phyloP scores from a whole-genome alignment of 176 grass and related monocot genomes.

The Alopecurus myosuroides region DNA sequence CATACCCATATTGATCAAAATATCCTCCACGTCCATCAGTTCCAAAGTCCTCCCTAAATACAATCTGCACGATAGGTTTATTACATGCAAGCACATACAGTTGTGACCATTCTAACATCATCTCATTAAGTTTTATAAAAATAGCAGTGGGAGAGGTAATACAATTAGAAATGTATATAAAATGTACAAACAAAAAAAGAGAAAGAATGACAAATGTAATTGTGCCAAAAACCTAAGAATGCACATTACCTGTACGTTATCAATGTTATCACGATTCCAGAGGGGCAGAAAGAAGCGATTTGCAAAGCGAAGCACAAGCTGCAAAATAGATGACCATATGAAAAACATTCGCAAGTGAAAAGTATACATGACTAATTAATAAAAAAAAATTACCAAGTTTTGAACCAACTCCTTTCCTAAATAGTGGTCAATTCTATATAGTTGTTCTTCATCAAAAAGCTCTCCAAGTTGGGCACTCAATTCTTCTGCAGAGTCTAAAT shows the following conservation, averaged over 20 bases:
- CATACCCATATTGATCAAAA: constrained; percentile 96
- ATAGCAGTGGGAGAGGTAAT: background rate
- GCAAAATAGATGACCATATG: constrained; percentile 17
- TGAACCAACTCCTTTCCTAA: constrained; percentile 94
- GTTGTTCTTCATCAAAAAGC: constrained; percentile 70
- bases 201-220: background rate
- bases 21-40: constrained; percentile 92
- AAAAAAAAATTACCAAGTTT: constrained; percentile 60
- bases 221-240: constrained; percentile 3
- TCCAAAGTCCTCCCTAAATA: constrained; percentile 91
- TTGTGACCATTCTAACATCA: background rate
- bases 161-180: background rate
- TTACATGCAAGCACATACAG: background rate
- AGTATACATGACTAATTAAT: background rate
- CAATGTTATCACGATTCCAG: constrained; percentile 91
- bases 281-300: constrained; percentile 81
- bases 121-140: background rate
- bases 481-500: constrained; percentile 76
- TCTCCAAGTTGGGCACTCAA: constrained; percentile 71
- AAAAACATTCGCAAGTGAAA: background rate
- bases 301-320: constrained; percentile 85
- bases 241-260: constrained; percentile 60
- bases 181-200: background rate
- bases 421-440: constrained; percentile 94
- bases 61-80: constrained; percentile 56